Percentiles rank a stretch among this genome's conserved stretches.
Conservation (phyloP, 2,329 filamentous ascomycete genomes). For the Xylariaceae sp. region DNA sequence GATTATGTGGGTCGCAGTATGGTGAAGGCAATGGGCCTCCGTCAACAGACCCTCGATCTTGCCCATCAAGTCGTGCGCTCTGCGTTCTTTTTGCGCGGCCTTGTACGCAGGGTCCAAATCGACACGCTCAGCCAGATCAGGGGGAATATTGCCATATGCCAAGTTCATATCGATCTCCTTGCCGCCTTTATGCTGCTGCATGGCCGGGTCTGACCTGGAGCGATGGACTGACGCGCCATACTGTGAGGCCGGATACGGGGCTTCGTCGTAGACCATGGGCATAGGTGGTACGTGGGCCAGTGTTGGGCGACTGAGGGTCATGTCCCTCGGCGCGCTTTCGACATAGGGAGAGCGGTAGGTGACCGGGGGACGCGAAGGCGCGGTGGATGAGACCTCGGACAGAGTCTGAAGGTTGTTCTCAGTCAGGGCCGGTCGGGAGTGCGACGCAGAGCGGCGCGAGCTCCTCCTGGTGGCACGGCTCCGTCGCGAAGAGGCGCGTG, state of each 20-base stretch:
- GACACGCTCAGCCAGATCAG: conserved; percentile 49
- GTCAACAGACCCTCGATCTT: conserved; percentile 74
- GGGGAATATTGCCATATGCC: conserved; percentile 80
- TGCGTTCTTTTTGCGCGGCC: conserved; percentile 51
- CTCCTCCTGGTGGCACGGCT: conserved; percentile 35
- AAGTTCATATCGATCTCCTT: conserved; percentile 80
- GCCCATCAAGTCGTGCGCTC: conserved; percentile 57
- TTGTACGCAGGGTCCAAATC: conserved; percentile 42
- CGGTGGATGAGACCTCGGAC: conserved; percentile 47
- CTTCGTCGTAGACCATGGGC: conserved; percentile 8
- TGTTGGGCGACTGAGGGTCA: conserved; percentile 36
- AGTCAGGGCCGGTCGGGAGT: conserved; percentile 41
- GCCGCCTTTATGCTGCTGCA: conserved; percentile 20
- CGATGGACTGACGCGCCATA: conserved; percentile 23
- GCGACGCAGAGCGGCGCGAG: conserved; percentile 27
- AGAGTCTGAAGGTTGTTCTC: conserved; percentile 48
- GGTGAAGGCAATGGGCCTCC: conserved; percentile 84
- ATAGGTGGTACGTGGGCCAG: conserved; percentile 20
- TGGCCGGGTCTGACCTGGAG: conserved; percentile 35
- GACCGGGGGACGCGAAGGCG: conserved; percentile 39
- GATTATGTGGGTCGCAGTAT: conserved; percentile 80
- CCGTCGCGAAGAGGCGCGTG: conserved; percentile 37
- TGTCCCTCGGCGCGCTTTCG: conserved; percentile 41
- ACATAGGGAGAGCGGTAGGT: conserved; percentile 36
- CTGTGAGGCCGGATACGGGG: conserved; percentile 4